These are phyloP conservation scores for Trichoderma breve DNA, from an alignment of 2,329 filamentous ascomycete species.

Conservation along the genomic window DNA sequence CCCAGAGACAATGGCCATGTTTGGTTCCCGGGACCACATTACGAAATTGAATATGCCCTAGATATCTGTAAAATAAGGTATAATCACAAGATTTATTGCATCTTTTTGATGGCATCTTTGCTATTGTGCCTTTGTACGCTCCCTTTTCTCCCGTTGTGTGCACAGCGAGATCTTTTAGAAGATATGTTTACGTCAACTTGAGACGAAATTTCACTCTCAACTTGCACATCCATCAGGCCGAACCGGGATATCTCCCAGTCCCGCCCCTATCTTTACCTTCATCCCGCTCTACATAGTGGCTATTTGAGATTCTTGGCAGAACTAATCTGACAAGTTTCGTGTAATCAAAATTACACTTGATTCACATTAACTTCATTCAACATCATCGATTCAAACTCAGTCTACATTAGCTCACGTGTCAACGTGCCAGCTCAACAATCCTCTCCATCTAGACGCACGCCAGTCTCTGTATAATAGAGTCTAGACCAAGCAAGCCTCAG, in stretches of 20 bases:
- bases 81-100: background rate
- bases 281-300: background rate
- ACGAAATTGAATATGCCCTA: background rate
- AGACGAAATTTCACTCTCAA: background rate
- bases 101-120: background rate
- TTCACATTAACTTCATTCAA: background rate
- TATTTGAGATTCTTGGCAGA: background rate
- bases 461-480: background rate
- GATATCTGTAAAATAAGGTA: background rate
- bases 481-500: background rate
- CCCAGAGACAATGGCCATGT: rapidly evolving
- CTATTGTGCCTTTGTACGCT: background rate
- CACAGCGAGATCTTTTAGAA: background rate
- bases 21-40: rapidly evolving
- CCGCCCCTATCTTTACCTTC: background rate
- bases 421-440: background rate
- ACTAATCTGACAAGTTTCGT: background rate
- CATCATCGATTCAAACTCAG: background rate
- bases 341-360: background rate
- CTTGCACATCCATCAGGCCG: background rate
- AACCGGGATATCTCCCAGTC: background rate
- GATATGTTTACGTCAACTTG: background rate
- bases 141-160: background rate
- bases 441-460: background rate
- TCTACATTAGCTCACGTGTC: background rate